phyloP scores from a whole-genome alignment of 129 eudicot genomes.

The Flaveria ramosissima region DNA sequence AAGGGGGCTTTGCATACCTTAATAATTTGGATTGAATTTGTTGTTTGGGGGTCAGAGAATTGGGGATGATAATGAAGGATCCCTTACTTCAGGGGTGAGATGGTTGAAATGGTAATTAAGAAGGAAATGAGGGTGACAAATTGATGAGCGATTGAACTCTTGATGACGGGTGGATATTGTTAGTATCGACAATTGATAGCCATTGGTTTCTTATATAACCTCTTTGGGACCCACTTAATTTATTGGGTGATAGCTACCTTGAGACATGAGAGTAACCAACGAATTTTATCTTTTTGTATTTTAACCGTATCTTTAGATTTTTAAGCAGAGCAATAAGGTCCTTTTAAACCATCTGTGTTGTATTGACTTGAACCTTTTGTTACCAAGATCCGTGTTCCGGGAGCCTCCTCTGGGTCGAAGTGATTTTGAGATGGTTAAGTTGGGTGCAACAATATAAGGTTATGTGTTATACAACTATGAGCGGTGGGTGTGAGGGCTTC shows the following conservation, averaged over 20 bases:
- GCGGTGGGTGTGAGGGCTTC: no score
- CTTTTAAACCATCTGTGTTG: no score
- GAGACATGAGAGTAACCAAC: not conserved
- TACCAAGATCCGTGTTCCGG: no score
- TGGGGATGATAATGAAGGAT: slow-evolving; percentile 31
- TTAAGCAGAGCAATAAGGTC: no score
- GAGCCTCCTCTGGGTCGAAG: no score
- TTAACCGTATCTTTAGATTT: not conserved
- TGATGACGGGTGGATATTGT: slow-evolving; percentile 31
- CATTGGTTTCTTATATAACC: slow-evolving; percentile 28
- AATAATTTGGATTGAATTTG: slow-evolving; percentile 19
- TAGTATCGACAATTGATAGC: slow-evolving; percentile 31
- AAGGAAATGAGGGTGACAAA: not conserved
- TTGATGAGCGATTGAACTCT: not conserved
- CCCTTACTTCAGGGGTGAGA: slow-evolving; percentile 6
- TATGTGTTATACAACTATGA: no score
- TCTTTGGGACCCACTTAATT: slow-evolving; percentile 32
- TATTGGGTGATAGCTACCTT: slow-evolving; percentile 27
- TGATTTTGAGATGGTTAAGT: no score
- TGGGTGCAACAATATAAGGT: no score
- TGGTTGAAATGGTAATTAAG: slow-evolving; percentile 26
- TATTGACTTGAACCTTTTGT: no score
- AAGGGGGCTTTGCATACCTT: slow-evolving; percentile 26
- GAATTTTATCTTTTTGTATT: not conserved
- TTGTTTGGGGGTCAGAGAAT: slow-evolving; percentile 19